Evolutionary conservation across 495 filamentous ascomycete species (phyloP), one percentile per base, ranked within the genome.

Genomic region (Penicillium salamii): DNA sequence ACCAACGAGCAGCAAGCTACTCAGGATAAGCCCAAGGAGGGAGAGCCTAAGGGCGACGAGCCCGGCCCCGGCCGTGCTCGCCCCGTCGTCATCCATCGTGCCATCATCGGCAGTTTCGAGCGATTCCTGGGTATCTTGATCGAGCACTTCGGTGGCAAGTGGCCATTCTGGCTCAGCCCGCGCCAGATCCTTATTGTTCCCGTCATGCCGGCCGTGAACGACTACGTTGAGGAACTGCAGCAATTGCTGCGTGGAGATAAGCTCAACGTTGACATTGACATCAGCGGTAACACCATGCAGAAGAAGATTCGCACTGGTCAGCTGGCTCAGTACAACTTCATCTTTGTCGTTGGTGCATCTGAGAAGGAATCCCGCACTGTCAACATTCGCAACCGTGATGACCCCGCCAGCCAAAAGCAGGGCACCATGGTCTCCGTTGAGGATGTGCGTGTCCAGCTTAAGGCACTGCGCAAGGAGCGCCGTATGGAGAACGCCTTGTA

Each of bases 91-190:
- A 93, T 98, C 52, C 93, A 97, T 69, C 88, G 93, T 51, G 93
- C 93, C 39, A 93, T 98, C 64, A 85, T 89, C 42, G 93, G 93
- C 45, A 89, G 84, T 54, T 89, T 97, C 58, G 93, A 98, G 74
- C 87, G 93, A 36, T 96, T 98, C 74, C 86, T 95, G 50, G 93
- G 86, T 46, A 95, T 98, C 54, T 72, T 97, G 47, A 90, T 78
- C 19, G 93, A 98, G 73, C 93, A 97, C 66, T 98, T 96, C 62
- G 93, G 77, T 33, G 93, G 93, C 54, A 96, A 96, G 71, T 97
- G 92, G 92, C 93, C 93, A 0, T 96, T 97, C 79, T 98, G 93
- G 93, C 70, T 98, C 49, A 91, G 85, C 54, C 93, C 93, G 20
- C 84, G 92, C 15, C 93, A 98, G 72, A 81, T 97, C 39, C 73